Conservation (phyloP, 169 alveolate genomes). For the Plasmodium ovale region DNA sequence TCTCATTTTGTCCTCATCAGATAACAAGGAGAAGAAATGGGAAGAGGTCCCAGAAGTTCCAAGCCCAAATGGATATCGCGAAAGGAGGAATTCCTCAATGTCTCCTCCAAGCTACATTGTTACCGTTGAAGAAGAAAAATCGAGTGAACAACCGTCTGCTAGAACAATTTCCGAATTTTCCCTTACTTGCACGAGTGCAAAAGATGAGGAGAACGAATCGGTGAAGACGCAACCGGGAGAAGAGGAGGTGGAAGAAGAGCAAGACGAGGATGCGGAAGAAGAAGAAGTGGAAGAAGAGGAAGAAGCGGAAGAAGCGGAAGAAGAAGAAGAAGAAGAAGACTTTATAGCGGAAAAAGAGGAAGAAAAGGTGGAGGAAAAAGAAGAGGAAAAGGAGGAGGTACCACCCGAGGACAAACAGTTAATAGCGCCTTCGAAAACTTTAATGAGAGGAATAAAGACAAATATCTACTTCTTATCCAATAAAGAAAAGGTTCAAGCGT, state of each 20-base stretch:
- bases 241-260: neutral
- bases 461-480: constrained; percentile 47
- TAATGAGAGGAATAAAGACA: constrained; percentile 58
- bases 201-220: neutral
- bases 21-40: neutral
- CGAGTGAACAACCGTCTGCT: neutral
- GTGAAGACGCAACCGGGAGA: neutral
- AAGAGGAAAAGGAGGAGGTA: constrained; percentile 6
- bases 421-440: constrained; percentile 57
- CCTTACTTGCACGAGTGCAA: neutral
- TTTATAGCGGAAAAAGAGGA: neutral
- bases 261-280: neutral
- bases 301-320: neutral
- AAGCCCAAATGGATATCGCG: neutral
- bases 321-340: neutral
- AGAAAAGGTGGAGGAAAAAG: neutral
- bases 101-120: neutral
- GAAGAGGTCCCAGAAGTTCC: neutral
- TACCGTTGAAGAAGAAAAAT: neutral
- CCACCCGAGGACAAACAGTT: constrained; percentile 16
- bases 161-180: constrained; percentile 7
- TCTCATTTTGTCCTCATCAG: neutral
- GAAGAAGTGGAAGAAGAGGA: neutral
- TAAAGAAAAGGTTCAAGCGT: constrained; percentile 42
- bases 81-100: neutral